A percentile compares a stretch with the other conserved stretches of the same genome.
These are phyloP conservation scores for Nannochloropsis limnetica DNA, from an alignment of 352 stramenopile species.

Conservation along the genomic window DNA sequence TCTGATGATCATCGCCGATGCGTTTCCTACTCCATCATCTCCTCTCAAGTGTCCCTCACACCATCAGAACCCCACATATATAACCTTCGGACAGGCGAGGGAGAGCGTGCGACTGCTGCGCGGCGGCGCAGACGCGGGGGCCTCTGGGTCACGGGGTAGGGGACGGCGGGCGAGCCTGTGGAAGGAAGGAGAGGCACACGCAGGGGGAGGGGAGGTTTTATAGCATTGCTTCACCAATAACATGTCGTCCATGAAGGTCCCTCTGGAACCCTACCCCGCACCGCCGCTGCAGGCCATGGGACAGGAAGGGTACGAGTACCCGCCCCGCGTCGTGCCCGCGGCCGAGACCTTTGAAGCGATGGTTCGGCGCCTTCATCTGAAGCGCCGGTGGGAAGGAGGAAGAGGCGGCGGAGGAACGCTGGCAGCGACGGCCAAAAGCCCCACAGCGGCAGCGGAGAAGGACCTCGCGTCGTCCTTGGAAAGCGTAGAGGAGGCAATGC, in stretches of 20 bases:
- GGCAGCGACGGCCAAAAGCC: not conserved
- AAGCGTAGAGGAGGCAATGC: constrained; percentile 22
- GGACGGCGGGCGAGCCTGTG: not conserved
- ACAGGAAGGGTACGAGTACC: constrained; percentile 8
- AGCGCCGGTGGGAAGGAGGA: not conserved
- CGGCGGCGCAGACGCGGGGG: no score
- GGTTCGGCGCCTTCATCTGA: not conserved
- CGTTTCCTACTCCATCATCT: not conserved
- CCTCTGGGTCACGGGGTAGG: not conserved
- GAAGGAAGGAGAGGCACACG: not conserved
- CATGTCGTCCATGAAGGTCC: not conserved
- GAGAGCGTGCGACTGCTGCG: not conserved
- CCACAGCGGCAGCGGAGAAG: not conserved
- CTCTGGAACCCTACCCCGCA: constrained; percentile 19
- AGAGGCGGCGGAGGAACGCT: not conserved
- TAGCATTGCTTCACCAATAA: not conserved
- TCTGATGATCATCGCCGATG: not conserved
- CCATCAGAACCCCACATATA: no score
- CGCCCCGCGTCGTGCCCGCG: not conserved
- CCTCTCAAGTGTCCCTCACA: not conserved
- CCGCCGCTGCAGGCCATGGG: not conserved
- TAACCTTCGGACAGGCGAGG: not conserved
- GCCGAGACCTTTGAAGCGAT: constrained; percentile 6
- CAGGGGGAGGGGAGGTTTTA: not conserved
- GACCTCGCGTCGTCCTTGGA: not conserved